Conservation (phyloP, 805 yeast species). For the Cyberlindnera xishuangbannaensis region DNA sequence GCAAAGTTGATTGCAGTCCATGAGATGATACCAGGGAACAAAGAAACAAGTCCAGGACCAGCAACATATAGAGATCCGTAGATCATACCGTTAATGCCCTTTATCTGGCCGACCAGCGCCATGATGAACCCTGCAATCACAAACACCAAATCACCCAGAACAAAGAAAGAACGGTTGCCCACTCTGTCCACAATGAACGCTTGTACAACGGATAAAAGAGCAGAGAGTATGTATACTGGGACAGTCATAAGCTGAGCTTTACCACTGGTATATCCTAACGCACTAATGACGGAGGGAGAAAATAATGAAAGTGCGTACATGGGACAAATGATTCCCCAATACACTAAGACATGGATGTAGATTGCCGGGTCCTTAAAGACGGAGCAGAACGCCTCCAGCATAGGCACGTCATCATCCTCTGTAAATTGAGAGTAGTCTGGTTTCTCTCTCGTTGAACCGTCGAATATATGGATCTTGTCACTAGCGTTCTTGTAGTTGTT, state of each 20-base stretch:
- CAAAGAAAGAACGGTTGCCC: constrained; percentile 28
- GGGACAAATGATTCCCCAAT: constrained; percentile 15
- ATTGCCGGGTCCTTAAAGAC: constrained; percentile 12
- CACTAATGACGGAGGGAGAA: constrained; percentile 15
- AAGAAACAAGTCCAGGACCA: constrained; percentile 28
- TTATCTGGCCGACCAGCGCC: constrained; percentile 26
- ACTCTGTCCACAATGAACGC: constrained; percentile 16
- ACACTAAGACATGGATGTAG: constrained; percentile 9
- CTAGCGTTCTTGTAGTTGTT: constrained; percentile 2
- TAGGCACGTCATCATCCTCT: constrained; percentile 11
- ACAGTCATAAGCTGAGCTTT: constrained; percentile 27
- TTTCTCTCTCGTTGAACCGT: constrained; percentile 4
- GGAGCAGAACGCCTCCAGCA: constrained; percentile 7
- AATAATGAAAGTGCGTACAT: constrained; percentile 16
- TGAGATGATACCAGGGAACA: constrained; percentile 31
- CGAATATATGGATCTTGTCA: neutral
- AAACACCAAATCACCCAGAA: constrained; percentile 23
- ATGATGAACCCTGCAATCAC: constrained; percentile 31
- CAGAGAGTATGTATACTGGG: constrained; percentile 14
- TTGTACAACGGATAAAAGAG: constrained; percentile 11
- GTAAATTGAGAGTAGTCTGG: constrained; percentile 11
- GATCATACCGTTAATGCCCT: constrained; percentile 20
- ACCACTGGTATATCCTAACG: constrained; percentile 11
- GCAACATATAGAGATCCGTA: constrained; percentile 30
- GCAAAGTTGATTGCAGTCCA: constrained; percentile 35